Conservation (phyloP, 495 filamentous ascomycete genomes). For the Hamigera avellanea region DNA sequence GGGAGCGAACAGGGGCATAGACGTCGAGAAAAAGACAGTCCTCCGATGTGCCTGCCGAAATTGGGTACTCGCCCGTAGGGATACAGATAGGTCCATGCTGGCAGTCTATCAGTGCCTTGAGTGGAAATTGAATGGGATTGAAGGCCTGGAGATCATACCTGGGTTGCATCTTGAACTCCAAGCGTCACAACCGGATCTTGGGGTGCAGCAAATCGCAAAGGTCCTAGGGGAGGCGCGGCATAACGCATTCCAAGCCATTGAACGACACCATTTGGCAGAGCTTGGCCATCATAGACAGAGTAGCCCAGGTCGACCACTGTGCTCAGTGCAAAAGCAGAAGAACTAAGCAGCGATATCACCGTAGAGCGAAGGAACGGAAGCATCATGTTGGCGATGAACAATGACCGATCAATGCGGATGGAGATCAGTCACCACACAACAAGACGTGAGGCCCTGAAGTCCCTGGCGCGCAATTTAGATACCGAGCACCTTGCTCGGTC, state of each 20-base stretch:
- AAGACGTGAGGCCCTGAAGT: no score
- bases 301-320: conserved; percentile 32
- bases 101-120: background rate
- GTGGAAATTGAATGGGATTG: background rate
- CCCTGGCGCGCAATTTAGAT: no score
- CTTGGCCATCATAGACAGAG: conserved; percentile 25
- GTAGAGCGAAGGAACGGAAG: background rate
- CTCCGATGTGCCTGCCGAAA: conserved; percentile 38
- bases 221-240: conserved; percentile 46
- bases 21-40: conserved; percentile 70
- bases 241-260: conserved; percentile 59
- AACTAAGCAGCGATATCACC: conserved; percentile 10
- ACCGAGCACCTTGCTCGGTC: no score
- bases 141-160: conserved; percentile 16
- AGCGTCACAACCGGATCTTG: conserved; percentile 33
- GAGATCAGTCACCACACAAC: no score
- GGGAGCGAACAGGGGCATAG: conserved; percentile 50
- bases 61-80: conserved; percentile 24
- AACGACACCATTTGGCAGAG: conserved; percentile 33
- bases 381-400: background rate
- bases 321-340: conserved; percentile 10
- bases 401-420: no score
- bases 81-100: conserved; percentile 43
- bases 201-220: conserved; percentile 48
- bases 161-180: conserved; percentile 31